Evolutionary conservation across 2,329 filamentous ascomycete species (phyloP).

Genomic region (Diaporthe vexans): DNA sequence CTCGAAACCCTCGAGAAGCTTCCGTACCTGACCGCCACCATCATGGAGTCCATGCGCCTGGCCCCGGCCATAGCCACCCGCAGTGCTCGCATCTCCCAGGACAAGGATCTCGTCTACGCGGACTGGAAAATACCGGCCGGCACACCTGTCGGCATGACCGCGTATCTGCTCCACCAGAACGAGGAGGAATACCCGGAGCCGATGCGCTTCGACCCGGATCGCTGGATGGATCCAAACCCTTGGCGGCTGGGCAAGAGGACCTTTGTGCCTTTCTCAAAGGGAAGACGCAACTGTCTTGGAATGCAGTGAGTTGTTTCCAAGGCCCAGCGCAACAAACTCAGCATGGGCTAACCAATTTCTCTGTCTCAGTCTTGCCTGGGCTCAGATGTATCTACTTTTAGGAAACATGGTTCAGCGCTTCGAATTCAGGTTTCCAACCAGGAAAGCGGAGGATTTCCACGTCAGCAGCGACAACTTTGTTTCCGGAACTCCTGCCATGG

Average conservation of each 20-base stretch:
- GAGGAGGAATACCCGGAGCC: slow-evolving; percentile 45
- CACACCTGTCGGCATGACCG: slow-evolving; percentile 48
- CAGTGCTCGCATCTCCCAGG: slow-evolving; percentile 57
- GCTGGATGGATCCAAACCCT: neutral
- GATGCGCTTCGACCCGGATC: slow-evolving; percentile 18
- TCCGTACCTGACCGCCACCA: slow-evolving; percentile 58
- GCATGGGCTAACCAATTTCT: neutral
- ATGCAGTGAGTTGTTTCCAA: neutral
- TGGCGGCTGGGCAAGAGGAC: neutral
- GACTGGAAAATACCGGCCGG: slow-evolving; percentile 47
- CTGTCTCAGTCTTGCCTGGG: neutral
- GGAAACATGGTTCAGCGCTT: neutral
- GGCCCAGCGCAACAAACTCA: neutral
- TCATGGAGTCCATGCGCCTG: slow-evolving; percentile 61
- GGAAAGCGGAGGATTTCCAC: neutral
- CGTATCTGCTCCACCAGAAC: slow-evolving; percentile 45
- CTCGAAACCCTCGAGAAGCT: slow-evolving; percentile 48
- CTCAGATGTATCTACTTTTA: neutral
- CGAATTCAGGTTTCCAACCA: neutral
- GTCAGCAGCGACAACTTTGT: neutral
- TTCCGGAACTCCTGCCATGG: neutral
- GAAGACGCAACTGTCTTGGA: neutral
- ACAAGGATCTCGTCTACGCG: slow-evolving; percentile 44
- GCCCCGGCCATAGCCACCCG: slow-evolving; percentile 57
- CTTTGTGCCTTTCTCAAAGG: neutral